Percentiles rank a stretch among this genome's conserved stretches.
phyloP scores from a whole-genome alignment of 2,329 filamentous ascomycete species.

The Furcasterigmium furcatum region DNA sequence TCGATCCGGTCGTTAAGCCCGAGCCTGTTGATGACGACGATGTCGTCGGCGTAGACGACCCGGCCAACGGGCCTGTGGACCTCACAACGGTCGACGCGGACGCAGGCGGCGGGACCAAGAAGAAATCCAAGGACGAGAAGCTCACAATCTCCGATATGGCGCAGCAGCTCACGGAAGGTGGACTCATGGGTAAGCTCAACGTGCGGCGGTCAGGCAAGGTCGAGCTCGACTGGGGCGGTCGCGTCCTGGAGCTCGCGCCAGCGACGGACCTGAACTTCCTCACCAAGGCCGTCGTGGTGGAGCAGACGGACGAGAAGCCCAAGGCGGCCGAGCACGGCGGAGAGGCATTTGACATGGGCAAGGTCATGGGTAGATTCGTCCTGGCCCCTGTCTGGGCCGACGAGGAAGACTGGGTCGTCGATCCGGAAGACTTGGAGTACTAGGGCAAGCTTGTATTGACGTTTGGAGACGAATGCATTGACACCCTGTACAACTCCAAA shows the following conservation, averaged over 20 bases:
- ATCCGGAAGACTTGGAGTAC: slow-evolving; percentile 25
- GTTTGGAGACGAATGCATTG: too few relatives aligned
- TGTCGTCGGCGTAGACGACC: slow-evolving; percentile 29
- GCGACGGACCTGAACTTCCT: slow-evolving; percentile 54
- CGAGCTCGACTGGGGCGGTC: slow-evolving; percentile 61
- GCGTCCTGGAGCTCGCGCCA: slow-evolving; percentile 46
- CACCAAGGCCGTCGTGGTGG: slow-evolving; percentile 57
- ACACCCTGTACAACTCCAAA: too few relatives aligned
- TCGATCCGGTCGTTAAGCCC: slow-evolving; percentile 25
- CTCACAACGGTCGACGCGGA: slow-evolving; percentile 26
- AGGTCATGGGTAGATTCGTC: slow-evolving; percentile 60
- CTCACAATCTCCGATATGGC: slow-evolving; percentile 26
- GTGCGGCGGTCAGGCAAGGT: slow-evolving; percentile 61
- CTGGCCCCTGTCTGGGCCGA: slow-evolving; percentile 56
- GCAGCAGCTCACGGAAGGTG: slow-evolving; percentile 44
- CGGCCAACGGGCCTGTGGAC: slow-evolving; percentile 30
- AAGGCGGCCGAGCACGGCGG: slow-evolving; percentile 39
- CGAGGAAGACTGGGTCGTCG: slow-evolving; percentile 52
- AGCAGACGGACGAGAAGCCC: slow-evolving; percentile 55
- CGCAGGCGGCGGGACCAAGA: slow-evolving; percentile 16
- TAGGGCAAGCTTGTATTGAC: background rate
- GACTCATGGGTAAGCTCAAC: slow-evolving; percentile 57
- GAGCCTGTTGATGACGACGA: slow-evolving; percentile 40
- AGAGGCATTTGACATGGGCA: slow-evolving; percentile 58
- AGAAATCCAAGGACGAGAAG: slow-evolving; percentile 18